Percentiles rank a stretch among this genome's conserved stretches.
phyloP scores from a whole-genome alignment of 2,329 filamentous ascomycete genomes.

The Ceratocystiopsis sp. region DNA sequence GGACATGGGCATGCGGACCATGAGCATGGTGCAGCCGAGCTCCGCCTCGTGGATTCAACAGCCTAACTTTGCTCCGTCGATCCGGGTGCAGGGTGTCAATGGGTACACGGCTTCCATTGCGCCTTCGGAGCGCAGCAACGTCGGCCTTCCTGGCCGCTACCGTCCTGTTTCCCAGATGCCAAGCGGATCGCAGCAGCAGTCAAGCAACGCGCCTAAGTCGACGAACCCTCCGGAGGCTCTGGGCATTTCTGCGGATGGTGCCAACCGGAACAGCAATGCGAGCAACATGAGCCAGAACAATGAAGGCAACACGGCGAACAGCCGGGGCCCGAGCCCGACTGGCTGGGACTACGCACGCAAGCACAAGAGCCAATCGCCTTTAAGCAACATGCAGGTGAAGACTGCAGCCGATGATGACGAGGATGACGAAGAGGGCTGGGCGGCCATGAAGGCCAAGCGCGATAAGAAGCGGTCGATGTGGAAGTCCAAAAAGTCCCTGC shows the following conservation, averaged over 20 bases:
- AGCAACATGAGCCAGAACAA: conserved; percentile 1
- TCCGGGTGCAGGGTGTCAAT: conserved; percentile 26
- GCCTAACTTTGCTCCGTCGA: conserved; percentile 31
- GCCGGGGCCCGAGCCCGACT: conserved; percentile 1
- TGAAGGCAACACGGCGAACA: neutral
- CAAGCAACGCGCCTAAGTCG: conserved; percentile 21
- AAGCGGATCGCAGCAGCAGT: too few species aligned
- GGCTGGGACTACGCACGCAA: conserved; percentile 14
- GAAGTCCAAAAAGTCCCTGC: conserved; percentile 41
- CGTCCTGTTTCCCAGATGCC: conserved; percentile 60
- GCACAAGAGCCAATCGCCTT: conserved; percentile 20
- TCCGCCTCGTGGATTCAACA: conserved; percentile 39
- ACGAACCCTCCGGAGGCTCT: conserved; percentile 26
- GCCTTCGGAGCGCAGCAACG: conserved; percentile 85
- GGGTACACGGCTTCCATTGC: conserved; percentile 84
- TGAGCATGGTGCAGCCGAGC: conserved; percentile 69
- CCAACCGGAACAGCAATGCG: conserved; percentile 5
- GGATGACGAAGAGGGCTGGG: conserved; percentile 50
- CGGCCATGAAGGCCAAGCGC: conserved; percentile 51
- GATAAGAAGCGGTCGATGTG: conserved; percentile 51
- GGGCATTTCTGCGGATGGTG: conserved; percentile 1
- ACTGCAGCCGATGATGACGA: conserved; percentile 28
- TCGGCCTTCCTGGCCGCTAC: conserved; percentile 80
- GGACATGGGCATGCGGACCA: conserved; percentile 43
- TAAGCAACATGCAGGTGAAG: conserved; percentile 22